Conservation (phyloP, 192 early-diverging fungal species). For the Coemansia sp. region DNA sequence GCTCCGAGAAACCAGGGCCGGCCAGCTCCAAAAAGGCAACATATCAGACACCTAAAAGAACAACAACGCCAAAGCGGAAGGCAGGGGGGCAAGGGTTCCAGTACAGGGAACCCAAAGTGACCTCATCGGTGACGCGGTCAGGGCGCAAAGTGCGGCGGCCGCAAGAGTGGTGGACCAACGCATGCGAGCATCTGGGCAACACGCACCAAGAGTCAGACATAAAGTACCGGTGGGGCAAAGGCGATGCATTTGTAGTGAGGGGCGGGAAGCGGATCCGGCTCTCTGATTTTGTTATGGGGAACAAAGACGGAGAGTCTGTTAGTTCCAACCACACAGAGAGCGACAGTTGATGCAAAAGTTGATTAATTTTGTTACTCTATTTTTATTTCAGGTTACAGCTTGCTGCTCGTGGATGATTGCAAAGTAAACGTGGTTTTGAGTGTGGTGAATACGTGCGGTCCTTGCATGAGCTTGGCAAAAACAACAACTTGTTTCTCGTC, state of each 20-base stretch:
- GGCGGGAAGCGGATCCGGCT: constrained; percentile 39
- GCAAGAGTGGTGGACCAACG: constrained; percentile 52
- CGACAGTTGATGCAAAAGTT: not conserved
- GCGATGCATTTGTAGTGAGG: constrained; percentile 33
- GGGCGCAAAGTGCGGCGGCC: constrained; percentile 42
- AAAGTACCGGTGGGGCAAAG: constrained; percentile 50
- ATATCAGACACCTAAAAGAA: not conserved
- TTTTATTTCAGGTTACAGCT: constrained; percentile 12
- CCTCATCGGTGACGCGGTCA: constrained; percentile 37
- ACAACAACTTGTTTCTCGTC: constrained; percentile 2
- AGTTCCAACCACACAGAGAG: not conserved
- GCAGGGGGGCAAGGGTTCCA: constrained; percentile 12
- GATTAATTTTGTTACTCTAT: not conserved
- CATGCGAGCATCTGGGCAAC: constrained; percentile 33
- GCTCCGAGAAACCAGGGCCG: not conserved
- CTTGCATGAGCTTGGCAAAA: constrained; percentile 14
- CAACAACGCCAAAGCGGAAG: constrained; percentile 19
- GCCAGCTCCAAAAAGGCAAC: not conserved
- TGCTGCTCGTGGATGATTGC: constrained; percentile 10
- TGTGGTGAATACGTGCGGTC: constrained; percentile 9
- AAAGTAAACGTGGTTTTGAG: constrained; percentile 30
- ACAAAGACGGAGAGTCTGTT: constrained; percentile 7
- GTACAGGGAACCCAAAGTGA: constrained; percentile 23
- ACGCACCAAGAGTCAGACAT: constrained; percentile 28
- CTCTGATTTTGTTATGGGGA: constrained; percentile 25